A percentile compares a stretch with the other conserved stretches of the same genome.
Conservation (phyloP, 164 flowering plant genomes). For the Malania oleifera region DNA sequence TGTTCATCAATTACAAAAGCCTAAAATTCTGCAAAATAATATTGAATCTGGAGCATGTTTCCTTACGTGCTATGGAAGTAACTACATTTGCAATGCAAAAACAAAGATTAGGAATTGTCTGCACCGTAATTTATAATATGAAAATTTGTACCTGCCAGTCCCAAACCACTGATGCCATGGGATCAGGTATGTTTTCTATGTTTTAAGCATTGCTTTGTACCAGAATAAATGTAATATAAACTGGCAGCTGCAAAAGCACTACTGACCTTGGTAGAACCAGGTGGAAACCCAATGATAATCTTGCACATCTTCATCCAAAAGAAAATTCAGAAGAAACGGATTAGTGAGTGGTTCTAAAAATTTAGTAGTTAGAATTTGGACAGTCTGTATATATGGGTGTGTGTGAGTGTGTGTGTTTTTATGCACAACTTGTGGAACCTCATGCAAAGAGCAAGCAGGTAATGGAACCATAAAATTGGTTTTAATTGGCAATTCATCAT, state of each 20-base stretch:
- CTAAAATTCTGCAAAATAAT: too few species aligned
- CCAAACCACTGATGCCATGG: slow-evolving; percentile 61
- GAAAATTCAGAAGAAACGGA: not conserved
- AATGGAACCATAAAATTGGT: slow-evolving; percentile 53
- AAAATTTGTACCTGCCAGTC: slow-evolving; percentile 43
- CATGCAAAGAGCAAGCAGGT: slow-evolving; percentile 45
- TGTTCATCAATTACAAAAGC: too few species aligned
- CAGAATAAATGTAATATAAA: slow-evolving; percentile 50
- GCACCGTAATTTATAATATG: not conserved
- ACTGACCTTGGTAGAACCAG: slow-evolving; percentile 29
- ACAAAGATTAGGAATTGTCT: too few species aligned
- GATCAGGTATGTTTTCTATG: slow-evolving; percentile 33
- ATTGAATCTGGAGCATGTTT: too few species aligned
- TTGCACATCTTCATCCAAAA: slow-evolving; percentile 44
- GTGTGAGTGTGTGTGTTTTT: too few species aligned
- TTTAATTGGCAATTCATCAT: slow-evolving; percentile 54
- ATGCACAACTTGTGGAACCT: slow-evolving; percentile 22
- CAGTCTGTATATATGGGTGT: too few species aligned
- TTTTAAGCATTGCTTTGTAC: slow-evolving; percentile 44
- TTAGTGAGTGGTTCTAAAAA: not conserved
- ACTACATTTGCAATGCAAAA: too few species aligned
- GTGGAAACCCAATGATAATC: slow-evolving; percentile 40
- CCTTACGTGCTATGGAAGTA: too few species aligned
- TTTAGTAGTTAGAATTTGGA: not conserved
- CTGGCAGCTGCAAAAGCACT: slow-evolving; percentile 53